Evolutionary conservation across 805 yeast genomes (phyloP).

Genomic region (Metschnikowia shivogae): DNA sequence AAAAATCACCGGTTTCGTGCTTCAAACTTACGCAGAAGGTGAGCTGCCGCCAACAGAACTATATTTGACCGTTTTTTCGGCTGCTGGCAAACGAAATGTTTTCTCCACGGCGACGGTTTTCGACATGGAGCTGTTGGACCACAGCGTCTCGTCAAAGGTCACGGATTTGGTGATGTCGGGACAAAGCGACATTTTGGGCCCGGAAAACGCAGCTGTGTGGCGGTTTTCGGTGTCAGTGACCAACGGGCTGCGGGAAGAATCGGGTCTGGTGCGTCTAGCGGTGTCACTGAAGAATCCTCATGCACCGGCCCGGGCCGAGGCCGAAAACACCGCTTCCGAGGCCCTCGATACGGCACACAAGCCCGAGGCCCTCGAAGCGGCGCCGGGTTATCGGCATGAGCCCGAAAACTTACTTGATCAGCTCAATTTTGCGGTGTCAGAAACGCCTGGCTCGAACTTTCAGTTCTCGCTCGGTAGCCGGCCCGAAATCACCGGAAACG

Average conservation of each 20-base stretch:
- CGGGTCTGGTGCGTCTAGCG: constrained; percentile 6
- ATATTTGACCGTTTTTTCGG: constrained; percentile 4
- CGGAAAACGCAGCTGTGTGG: constrained; percentile 19
- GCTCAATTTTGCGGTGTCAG: constrained; percentile 7
- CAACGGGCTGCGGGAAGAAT: constrained; percentile 6
- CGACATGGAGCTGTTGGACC: neutral
- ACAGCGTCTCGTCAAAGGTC: neutral
- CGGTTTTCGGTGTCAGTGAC: constrained; percentile 22
- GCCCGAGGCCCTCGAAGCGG: neutral
- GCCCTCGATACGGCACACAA: neutral
- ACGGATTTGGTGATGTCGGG: constrained; percentile 7
- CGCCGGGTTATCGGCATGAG: neutral
- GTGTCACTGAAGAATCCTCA: constrained; percentile 7
- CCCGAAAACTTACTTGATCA: constrained; percentile 10
- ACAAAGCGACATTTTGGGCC: neutral
- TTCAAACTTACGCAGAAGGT: constrained; percentile 13
- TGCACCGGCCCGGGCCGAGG: neutral
- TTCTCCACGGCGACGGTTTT: neutral
- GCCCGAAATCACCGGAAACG: neutral
- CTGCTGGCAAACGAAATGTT: neutral
- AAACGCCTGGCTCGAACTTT: neutral
- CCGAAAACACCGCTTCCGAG: neutral
- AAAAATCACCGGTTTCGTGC: constrained; percentile 24
- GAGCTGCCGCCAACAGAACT: constrained; percentile 4
- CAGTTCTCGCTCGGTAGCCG: neutral